Base-by-base conservation (phyloP, 1,284 basidiomycete species). In the Hymenochaete sp. region DNA sequence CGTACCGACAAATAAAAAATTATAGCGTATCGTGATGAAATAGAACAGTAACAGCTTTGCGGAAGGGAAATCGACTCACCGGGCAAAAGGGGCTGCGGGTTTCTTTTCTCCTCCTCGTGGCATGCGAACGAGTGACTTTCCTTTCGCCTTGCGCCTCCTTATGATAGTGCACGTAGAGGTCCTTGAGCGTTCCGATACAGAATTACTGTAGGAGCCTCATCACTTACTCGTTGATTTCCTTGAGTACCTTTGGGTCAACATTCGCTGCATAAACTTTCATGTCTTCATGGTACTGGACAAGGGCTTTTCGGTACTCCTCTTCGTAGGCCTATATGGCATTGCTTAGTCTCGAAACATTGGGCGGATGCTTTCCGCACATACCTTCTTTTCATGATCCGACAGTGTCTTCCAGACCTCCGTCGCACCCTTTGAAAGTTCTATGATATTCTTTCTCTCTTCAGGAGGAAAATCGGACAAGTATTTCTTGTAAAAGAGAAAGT, bases 301-400 rank as follows among this genome's bases (percentile, higher is more conserved):
- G n/a, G 16, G 22, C n/a, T 11, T 3, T 36, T 11, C 38, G 21
- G 13, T 16, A 40, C 42, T 47, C 27, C 3, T 52, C 51, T 7
- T 13, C 6, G 21, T 19, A 47, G 21, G 18, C 11, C 46, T 47
- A 16, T 9, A 42, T 11, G 25, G 25, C 14, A 37, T 21, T n/a
- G 29, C 25, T 21, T n/a, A n/a, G n/a, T n/a, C n/a, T n/a, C n/a
- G 28, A 31, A 6, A n/a, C 32, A 35, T 19, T 35, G 13, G 5
- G 21, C 8, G 32, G 31, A 22, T 10, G 45, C 26, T 26, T 24
- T 19, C 6, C 4, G 6, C 3, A 43, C 47, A 14, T 21, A 58
- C 57, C 48, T 56, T 44, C 49, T 55, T 59, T 44, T 53, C 54
- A n/a, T 45, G 47, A 1, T 56, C 57, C 18, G 46, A 43, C 18